A percentile compares a stretch with the other conserved stretches of the same genome.
phyloP scores from a whole-genome alignment of 1,284 basidiomycete genomes.

The Lignosus rhinocerotis region DNA sequence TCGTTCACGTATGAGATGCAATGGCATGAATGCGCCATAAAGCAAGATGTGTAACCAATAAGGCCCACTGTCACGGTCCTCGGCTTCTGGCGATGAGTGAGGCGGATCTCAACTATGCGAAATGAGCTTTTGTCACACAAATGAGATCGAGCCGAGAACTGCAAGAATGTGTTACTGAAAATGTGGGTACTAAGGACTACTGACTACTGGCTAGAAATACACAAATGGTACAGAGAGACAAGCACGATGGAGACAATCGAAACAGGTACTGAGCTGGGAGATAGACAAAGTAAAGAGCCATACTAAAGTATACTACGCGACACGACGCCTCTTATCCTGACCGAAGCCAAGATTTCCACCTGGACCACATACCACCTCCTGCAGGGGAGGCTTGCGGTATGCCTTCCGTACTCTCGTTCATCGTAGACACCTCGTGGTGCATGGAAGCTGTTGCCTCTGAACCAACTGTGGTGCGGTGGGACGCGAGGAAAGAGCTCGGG shows the following conservation, averaged over 20 bases:
- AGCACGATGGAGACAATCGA: constrained; percentile 12
- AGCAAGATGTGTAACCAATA: neutral
- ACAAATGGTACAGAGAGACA: constrained; percentile 22
- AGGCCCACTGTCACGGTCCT: no score
- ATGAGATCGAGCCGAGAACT: neutral
- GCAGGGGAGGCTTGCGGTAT: constrained; percentile 1
- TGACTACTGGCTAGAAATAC: constrained; percentile 23
- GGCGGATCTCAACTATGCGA: neutral
- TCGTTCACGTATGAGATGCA: constrained; percentile 8
- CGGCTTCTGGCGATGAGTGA: neutral
- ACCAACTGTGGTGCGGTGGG: constrained; percentile 23
- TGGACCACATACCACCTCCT: constrained; percentile 21
- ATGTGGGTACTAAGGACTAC: constrained; percentile 1
- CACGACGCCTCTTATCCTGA: constrained; percentile 18
- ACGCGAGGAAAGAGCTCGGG: constrained; percentile 37
- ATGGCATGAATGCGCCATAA: constrained; percentile 12
- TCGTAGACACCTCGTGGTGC: constrained; percentile 7
- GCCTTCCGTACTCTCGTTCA: constrained; percentile 2
- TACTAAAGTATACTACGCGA: constrained; percentile 3
- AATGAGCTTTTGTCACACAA: neutral
- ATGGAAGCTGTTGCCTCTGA: constrained; percentile 15
- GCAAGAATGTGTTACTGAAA: constrained; percentile 3
- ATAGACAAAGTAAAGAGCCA: neutral
- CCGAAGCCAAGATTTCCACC: constrained; percentile 27
- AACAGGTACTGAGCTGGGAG: constrained; percentile 16